Evolutionary conservation across 805 yeast genomes (phyloP), one percentile per base, ranked within the genome.

Genomic region (Kodamaea kaohsiungensis): DNA sequence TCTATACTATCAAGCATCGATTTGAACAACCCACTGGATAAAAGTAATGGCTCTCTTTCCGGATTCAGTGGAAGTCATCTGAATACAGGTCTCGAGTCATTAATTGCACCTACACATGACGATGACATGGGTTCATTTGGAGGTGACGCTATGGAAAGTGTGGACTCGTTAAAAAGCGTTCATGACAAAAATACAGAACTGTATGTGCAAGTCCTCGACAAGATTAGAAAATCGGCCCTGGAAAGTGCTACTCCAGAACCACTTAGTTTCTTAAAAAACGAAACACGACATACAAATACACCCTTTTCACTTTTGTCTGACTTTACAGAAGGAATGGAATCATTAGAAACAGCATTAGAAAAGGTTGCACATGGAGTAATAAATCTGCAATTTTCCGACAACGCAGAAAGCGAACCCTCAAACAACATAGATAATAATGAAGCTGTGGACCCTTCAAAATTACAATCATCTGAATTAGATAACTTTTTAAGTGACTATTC

Each of bases 321-420:
- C 4, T 45, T 69, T n/a, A 57, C 65, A 3, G 61, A 59, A 39
- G 72, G 75, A 0, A 61, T 70, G 7, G 67, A 64, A 43, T 57
- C 60, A 38, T 50, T 68, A 18, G 63, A 70, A 5, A 54, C 60
- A 46, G 66, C 70, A 1, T 49, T 70, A 15, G 70, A 67, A 35
- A 61, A 61, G 19, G 58, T 66, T 6, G 61, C 66, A 2, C 63
- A 62, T 38, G 71, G 69, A 1, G 66, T 67, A 12, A 60, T 69
- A 53, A 61, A 62, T 22, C 56, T 68, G 13, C 67, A 66, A 40
- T 68, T 63, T 46, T 65, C 70, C 0, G 71, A 40, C 5, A 40
- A 17, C 6, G 19, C 5, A 16, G 8, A 16, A 12, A 19, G 13
- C 8, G 13, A 30, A 30, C 35, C 10, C 8, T 8, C 13, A 5